Evolutionary conservation across 495 filamentous ascomycete species (phyloP), one percentile per base, ranked within the genome.

Genomic region (Penicillium ucsense): DNA sequence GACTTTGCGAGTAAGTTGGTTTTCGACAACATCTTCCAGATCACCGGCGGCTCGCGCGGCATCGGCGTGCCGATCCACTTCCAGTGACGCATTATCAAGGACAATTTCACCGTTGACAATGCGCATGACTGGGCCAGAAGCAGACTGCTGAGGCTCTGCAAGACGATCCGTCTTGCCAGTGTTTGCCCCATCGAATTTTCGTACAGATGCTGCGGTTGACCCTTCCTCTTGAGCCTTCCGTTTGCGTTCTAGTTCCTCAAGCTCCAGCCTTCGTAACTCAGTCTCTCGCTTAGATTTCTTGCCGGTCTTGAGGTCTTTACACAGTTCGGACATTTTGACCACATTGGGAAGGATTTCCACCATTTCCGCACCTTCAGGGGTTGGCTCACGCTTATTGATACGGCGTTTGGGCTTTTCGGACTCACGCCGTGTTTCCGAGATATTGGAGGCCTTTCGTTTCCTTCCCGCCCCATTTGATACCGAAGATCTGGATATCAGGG

Each of bases 31-130:
- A 36, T 72, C 66, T 45, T 75, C 73, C n/a, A 70, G 47, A 43
- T 87, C 82, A 29, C 83, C 72, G 1, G 62, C 67, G n/a, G 72
- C 73, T 28, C 73, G 71, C 27, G 70, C 72, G 11, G 82, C 84
- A 37, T 78, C 75, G 20, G 84, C 83, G 48, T 89, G 86, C 1
- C 86, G 79, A 65, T 95, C 84, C 36, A 95, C 78, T 29, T 81
- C 72, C n/a, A 92, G 71, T 0, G 85, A 85, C n/a, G 73, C 66
- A 35, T 85, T 74, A 57, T 95, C 86, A 8, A 92, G 65, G 5
- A 90, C 82, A 51, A 96, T 88, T 53, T 88, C 74, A 10, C 90
- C 89, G 61, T 95, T 84, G 38, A 95, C 79, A 34, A 94, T 77
- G 44, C 83, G 72, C 71, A 87, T 80, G 4, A 74, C 71, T 7